Evolutionary conservation across 257 asterid genomes (phyloP), one percentile per base, ranked within the genome.

Genomic region (Dorcoceras hygrometricum): DNA sequence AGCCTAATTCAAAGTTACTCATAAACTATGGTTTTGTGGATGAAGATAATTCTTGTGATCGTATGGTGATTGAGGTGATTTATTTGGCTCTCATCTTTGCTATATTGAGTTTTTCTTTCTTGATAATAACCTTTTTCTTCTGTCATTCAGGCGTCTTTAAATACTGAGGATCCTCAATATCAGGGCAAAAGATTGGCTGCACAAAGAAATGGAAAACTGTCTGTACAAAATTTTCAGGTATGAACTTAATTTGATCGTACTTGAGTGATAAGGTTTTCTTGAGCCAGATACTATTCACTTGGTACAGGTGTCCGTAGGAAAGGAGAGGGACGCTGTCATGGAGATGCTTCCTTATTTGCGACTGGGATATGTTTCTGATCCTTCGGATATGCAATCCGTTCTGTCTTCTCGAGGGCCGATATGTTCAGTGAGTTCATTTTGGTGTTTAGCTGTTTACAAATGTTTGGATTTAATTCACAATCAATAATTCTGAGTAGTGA

Each of bases 131-230:
- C 27, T 62, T 77, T 58, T 53, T n/a, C n/a, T 70, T 61, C 59
- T 70, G 65, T 72, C 58, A 24, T 65, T 59, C 82, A 94, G 99
- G 99, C 96, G 58, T 88, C 97, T 54, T 73, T 94, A 77, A 83
- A 83, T 84, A 90, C 93, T 0, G 96, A 94, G 82, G 99, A 94
- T 77, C 99, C 99, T 73, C 99, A 86, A 73, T 90, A 94, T 76
- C 99, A 94, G 77, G 95, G 90, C 75, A 94, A 90, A 85, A 75
- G 99, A 77, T 66, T 94, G 88, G 99, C 90, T 79, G 99, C 99
- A 78, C 99, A 94, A 73, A 85, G 97, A 79, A 94, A 90, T 71
- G 96, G 96, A 67, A 94, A 90, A 79, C 71, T 86, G 53, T 88
- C 97, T 39, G 83, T 87, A 66, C 97, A 94, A 81, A 59, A 32